Evolutionary conservation across 495 filamentous ascomycete species (phyloP).

Genomic region (Neurospora tetraspora): DNA sequence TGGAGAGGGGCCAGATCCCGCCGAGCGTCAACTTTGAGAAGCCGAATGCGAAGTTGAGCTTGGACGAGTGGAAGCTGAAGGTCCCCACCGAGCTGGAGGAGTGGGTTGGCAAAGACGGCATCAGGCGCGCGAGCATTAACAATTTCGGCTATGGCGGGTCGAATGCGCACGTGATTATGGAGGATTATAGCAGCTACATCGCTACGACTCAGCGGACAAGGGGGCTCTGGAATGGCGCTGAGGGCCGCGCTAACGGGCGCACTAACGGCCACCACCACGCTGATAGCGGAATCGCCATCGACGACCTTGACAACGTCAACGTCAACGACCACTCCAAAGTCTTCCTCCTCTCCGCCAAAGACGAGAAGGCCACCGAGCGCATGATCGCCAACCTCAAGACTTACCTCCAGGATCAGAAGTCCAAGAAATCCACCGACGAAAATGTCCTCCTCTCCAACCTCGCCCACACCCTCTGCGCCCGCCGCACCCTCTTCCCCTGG

Average conservation of each 20-base stretch:
- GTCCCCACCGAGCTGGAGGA: conserved; percentile 14
- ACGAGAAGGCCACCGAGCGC: conserved; percentile 12
- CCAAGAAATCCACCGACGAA: conserved; percentile 4
- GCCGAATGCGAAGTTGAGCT: conserved; percentile 29
- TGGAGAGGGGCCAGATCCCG: conserved; percentile 38
- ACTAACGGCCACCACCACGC: neutral
- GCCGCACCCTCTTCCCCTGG: conserved; percentile 24
- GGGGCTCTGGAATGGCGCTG: neutral
- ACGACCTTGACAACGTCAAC: neutral
- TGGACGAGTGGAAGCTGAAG: conserved; percentile 29
- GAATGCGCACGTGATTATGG: conserved; percentile 19
- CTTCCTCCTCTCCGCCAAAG: conserved; percentile 18
- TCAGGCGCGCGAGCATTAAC: conserved; percentile 13
- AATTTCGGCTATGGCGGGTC: conserved; percentile 19
- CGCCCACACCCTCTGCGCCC: conserved; percentile 23
- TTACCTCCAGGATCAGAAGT: conserved; percentile 1
- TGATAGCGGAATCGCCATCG: neutral
- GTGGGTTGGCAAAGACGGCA: conserved; percentile 10
- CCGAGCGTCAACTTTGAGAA: conserved; percentile 32
- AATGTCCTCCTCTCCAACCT: conserved; percentile 19
- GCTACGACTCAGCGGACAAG: neutral
- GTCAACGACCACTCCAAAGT: neutral
- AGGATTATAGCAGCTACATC: neutral
- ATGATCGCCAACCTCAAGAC: conserved; percentile 13
- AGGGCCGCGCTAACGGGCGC: conserved; percentile 3